Percentiles rank a stretch among this genome's conserved stretches.
Conservation (phyloP, 441 rosid species). For the Populus tomentosa region DNA sequence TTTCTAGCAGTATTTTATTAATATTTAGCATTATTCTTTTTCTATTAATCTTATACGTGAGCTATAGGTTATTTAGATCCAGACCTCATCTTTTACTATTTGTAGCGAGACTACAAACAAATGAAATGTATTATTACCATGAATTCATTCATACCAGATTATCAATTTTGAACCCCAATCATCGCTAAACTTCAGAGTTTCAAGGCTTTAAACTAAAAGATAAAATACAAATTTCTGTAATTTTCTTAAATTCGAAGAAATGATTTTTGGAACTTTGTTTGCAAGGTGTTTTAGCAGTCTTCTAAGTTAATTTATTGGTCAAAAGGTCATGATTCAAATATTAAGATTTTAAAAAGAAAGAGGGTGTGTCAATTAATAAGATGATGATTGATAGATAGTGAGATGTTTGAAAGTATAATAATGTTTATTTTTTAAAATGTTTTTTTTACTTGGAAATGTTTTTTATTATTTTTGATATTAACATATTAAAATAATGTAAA, state of each 20-base stretch:
- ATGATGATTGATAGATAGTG: background rate
- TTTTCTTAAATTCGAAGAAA: background rate
- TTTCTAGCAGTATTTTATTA: too few relatives aligned
- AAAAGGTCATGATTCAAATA: background rate
- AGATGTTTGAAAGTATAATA: fast-evolving
- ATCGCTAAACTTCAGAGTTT: background rate
- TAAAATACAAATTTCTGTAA: background rate
- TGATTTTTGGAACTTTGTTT: background rate
- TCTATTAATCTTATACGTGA: too few relatives aligned
- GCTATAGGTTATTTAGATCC: too few relatives aligned
- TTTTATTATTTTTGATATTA: too few relatives aligned
- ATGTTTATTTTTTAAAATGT: fast-evolving
- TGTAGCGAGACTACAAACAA: too few relatives aligned
- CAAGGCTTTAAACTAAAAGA: background rate
- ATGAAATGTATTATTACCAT: background rate
- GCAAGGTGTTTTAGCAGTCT: background rate
- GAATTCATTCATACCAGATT: background rate
- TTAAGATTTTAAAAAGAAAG: background rate
- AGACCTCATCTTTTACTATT: too few relatives aligned
- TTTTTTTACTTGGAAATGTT: too few relatives aligned
- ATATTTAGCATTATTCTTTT: too few relatives aligned
- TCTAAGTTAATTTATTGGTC: background rate
- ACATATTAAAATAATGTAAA: too few relatives aligned
- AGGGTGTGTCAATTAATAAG: background rate
- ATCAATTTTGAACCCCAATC: background rate